Conservation (phyloP, 2,329 filamentous ascomycete genomes). For the Chalaropsis ovoidea region DNA sequence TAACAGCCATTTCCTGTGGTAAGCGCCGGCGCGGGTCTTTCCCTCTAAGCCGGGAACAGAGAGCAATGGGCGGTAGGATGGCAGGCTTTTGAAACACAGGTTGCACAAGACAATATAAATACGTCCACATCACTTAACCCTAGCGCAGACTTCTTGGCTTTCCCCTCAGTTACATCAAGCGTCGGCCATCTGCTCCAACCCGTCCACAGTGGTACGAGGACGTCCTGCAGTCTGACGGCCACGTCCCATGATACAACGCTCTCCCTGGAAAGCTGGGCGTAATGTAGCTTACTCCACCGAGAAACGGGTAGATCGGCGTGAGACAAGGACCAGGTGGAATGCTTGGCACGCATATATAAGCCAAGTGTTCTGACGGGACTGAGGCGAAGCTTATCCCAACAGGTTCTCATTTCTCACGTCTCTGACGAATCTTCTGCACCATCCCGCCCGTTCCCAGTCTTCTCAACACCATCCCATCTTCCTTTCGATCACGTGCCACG, state of each 20-base stretch:
- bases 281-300: not conserved
- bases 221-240: not conserved
- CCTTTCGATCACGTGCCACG: not conserved
- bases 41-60: not conserved
- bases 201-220: not conserved
- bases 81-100: too few species aligned
- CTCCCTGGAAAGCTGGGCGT: not conserved
- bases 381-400: not conserved
- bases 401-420: not conserved
- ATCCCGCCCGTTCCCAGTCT: not conserved
- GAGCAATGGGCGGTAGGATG: not conserved
- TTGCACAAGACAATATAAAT: not conserved
- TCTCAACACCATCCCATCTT: not conserved
- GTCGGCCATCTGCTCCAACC: not conserved
- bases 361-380: not conserved
- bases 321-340: not conserved
- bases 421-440: not conserved
- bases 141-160: not conserved
- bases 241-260: not conserved
- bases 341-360: slow-evolving; percentile 12
- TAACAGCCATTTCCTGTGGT: not conserved
- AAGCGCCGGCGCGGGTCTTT: not conserved
- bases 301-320: not conserved
- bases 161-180: not conserved
- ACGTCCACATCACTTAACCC: not conserved